Conservation (phyloP, 345 rosid species). For the Gossypium longicalyx region DNA sequence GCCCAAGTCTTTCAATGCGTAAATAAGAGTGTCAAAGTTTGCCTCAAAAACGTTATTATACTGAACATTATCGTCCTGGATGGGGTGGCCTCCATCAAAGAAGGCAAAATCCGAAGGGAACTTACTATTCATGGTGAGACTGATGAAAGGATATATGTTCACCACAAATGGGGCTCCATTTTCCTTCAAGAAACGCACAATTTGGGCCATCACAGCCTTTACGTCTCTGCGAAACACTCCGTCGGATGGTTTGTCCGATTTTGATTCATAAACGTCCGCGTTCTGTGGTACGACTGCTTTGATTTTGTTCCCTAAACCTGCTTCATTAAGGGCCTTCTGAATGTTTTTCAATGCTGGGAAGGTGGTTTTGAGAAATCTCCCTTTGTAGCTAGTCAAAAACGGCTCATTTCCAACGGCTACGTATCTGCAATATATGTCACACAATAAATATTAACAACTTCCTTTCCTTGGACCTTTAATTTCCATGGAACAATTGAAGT, state of each 20-base stretch:
- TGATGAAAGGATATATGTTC: constrained; percentile 85
- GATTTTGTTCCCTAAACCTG: constrained; percentile 46
- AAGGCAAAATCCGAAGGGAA: constrained; percentile 73
- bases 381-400: constrained; percentile 62
- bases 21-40: constrained; percentile 75
- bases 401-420: constrained; percentile 94
- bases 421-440: constrained; percentile 35
- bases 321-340: constrained; percentile 60
- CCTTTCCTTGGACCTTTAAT: too few relatives aligned
- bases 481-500: too few relatives aligned
- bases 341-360: constrained; percentile 68
- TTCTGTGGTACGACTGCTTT: constrained; percentile 67
- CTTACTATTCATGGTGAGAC: constrained; percentile 47
- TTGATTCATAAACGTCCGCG: constrained; percentile 70
- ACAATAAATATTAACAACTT: not conserved
- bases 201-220: constrained; percentile 33
- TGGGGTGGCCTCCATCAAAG: constrained; percentile 28
- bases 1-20: constrained; percentile 49
- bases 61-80: constrained; percentile 32
- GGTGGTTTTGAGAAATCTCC: constrained; percentile 33
- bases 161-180: constrained; percentile 60
- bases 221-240: constrained; percentile 54
- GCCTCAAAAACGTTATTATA: constrained; percentile 79
- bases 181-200: constrained; percentile 39
- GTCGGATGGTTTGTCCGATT: constrained; percentile 55